Evolutionary conservation across 176 grass and related monocot genomes (phyloP).

Genomic region (Rhipidocladum racemiflorum): DNA sequence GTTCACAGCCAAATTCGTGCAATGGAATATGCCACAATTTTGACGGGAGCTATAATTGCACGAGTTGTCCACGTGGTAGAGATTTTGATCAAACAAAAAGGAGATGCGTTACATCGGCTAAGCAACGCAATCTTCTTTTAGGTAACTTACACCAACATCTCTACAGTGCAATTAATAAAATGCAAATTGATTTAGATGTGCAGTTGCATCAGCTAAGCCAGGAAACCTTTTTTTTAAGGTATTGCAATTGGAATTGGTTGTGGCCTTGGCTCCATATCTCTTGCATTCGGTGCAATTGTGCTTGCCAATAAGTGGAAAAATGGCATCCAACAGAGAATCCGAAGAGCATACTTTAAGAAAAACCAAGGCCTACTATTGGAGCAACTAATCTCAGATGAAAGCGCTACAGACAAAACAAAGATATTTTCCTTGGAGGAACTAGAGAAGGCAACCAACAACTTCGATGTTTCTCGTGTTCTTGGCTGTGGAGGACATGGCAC

Average conservation of each 20-base stretch:
- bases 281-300: background rate
- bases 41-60: background rate
- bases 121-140: background rate
- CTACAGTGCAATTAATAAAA: too few relatives aligned
- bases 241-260: constrained; percentile 8
- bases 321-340: background rate
- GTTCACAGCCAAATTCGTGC: too few relatives aligned
- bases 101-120: background rate
- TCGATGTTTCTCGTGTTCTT: constrained; percentile 34
- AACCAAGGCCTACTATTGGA: constrained; percentile 31
- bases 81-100: background rate
- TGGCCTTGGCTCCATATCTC: background rate
- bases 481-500: constrained; percentile 49
- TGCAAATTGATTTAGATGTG: too few relatives aligned
- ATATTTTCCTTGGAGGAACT: constrained; percentile 51
- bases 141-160: too few relatives aligned
- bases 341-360: constrained; percentile 19
- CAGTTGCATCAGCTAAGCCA: background rate
- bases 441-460: constrained; percentile 49
- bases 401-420: background rate
- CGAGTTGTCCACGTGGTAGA: background rate
- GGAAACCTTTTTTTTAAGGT: background rate
- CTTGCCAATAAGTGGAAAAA: constrained; percentile 15
- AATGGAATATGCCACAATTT: too few relatives aligned
- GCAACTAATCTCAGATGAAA: constrained; percentile 33